Conservation (phyloP, 768 basidiomycete species). For the Collybia sp. region DNA sequence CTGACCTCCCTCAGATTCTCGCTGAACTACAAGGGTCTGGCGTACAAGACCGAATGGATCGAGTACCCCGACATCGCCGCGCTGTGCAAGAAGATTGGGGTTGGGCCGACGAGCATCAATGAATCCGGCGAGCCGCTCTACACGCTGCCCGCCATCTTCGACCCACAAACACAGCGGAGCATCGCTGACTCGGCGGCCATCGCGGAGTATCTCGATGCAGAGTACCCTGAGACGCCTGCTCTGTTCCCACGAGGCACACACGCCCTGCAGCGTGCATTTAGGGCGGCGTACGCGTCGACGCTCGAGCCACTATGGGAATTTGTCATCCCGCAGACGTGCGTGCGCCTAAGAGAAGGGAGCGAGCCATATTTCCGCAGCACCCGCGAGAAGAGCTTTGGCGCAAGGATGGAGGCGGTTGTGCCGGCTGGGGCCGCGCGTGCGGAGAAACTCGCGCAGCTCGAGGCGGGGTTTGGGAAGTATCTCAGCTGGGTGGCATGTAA, state of each 20-base stretch:
- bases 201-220: conserved; percentile 35
- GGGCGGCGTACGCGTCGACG: not conserved
- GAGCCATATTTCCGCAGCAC: conserved; percentile 28
- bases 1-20: not conserved
- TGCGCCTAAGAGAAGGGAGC: conserved; percentile 25
- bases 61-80: conserved; percentile 25
- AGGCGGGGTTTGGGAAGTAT: no score
- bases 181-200: conserved; percentile 33
- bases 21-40: not conserved
- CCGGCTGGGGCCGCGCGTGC: not conserved
- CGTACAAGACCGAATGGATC: not conserved
- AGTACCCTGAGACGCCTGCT: conserved; percentile 28
- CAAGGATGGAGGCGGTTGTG: not conserved
- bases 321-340: conserved; percentile 12
- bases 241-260: conserved; percentile 24
- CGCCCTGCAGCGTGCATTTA: conserved; percentile 11
- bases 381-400: not conserved
- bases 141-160: conserved; percentile 35
- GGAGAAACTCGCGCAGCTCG: not conserved
- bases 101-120: conserved; percentile 26
- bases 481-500: no score
- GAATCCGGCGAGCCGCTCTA: conserved; percentile 29
- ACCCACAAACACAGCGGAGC: conserved; percentile 24
- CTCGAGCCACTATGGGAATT: conserved; percentile 6
- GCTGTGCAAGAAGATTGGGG: conserved; percentile 24